Evolutionary conservation across 495 filamentous ascomycete genomes (phyloP), one percentile per base, ranked within the genome.

Genomic region (Lophiotrema nucula): DNA sequence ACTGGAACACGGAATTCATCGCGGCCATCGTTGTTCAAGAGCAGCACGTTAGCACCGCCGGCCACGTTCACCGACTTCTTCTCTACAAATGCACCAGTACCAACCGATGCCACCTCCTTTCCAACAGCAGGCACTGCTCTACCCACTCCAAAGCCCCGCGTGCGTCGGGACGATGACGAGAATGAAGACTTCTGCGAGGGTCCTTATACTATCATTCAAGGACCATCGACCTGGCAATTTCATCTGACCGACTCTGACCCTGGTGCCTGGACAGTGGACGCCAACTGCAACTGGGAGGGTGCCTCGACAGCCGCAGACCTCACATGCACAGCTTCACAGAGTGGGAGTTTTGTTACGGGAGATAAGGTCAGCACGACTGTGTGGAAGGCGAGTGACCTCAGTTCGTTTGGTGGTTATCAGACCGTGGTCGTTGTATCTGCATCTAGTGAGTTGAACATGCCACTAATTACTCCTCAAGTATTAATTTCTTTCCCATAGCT

Each of bases 171-270:
- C 21, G 26, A 35, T 35, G 53, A 24, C 21, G 26, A 35, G 8
- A 35, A 33, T 23, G 42, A 46, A 8, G 21, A 11, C 28, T 10
- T 19, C 5, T 10, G 5, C 11, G 46, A 43, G 19, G 41, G 38
- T 5, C 53, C 42, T 4, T 56, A 47, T 21, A 47, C 41, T 3
- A 13, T 56, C 6, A 47, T 56, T 21, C 53, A 56, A 47, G 53
- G 53, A 2, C 26, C 41, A 4, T 46, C 42, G 8, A 47, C 53
- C 13, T 56, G 31, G 25, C 5, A 47, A 21, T 47, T 47, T 31
- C 53, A 56, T 33, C 41, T 56, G 26, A 47, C 53, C n/a, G 43
- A 47, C 28, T n/a, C 42, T 6, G 18, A 33, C 3, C 22, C 38
- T 21, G 53, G 27, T 1, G 53, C 41, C 11, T 47, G 24, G 26